Percentiles rank a stretch among this genome's conserved stretches.
Conservation (phyloP, 2,329 filamentous ascomycete genomes). For the Pseudogymnoascus verrucosus region DNA sequence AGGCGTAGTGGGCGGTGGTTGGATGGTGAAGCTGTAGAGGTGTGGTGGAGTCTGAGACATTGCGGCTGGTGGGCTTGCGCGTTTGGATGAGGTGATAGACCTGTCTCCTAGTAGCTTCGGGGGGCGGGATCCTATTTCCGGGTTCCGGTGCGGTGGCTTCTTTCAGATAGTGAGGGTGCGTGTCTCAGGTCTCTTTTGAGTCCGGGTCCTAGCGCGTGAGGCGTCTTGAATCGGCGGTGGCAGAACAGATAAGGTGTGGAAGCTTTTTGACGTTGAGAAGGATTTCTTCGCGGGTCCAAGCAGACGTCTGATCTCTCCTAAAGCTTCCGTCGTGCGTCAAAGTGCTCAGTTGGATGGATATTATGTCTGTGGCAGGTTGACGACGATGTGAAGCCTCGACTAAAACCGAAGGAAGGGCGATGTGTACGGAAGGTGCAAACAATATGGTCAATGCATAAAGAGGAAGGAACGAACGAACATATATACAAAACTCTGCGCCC, state of each 20-base stretch:
- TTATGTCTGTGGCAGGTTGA: background rate
- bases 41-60: background rate
- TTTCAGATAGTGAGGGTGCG: slow-evolving; percentile 5
- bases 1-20: background rate
- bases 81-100: background rate
- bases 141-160: background rate
- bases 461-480: slow-evolving; percentile 2
- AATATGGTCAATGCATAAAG: background rate
- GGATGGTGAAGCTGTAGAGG: background rate
- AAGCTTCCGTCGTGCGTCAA: background rate
- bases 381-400: background rate
- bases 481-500: background rate
- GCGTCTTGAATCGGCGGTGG: background rate
- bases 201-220: background rate
- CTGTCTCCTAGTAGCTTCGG: background rate
- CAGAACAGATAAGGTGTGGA: background rate
- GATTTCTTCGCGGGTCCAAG: background rate
- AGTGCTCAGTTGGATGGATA: background rate
- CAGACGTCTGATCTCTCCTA: background rate
- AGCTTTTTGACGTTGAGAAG: background rate
- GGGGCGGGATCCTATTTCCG: background rate
- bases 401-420: background rate
- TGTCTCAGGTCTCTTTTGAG: background rate
- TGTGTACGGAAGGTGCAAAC: background rate
- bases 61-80: background rate